A percentile compares a stretch with the other conserved stretches of the same genome.
Conservation (phyloP, 2,329 filamentous ascomycete genomes). For the Clarireedia monteithiana region DNA sequence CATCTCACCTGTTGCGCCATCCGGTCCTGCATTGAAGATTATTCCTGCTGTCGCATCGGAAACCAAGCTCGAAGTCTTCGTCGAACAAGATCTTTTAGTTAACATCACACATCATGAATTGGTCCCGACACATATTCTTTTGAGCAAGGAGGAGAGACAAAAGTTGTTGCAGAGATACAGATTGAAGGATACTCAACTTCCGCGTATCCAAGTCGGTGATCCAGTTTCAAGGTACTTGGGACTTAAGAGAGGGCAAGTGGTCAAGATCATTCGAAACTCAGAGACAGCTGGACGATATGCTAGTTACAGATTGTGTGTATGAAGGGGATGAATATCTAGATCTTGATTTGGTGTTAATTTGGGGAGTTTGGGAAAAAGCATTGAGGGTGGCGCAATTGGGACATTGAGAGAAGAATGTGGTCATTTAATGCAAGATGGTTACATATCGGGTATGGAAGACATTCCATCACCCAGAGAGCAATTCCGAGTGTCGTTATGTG, state of each 20-base stretch:
- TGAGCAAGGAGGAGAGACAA: conserved; percentile 83
- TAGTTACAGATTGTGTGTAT: conserved; percentile 74
- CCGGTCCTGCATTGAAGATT: conserved; percentile 79
- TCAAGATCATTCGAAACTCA: conserved; percentile 94
- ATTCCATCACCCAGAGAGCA: too few relatives aligned
- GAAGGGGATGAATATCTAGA: conserved; percentile 11
- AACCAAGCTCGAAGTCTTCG: conserved; percentile 86
- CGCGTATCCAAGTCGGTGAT: conserved; percentile 83
- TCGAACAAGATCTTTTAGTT: conserved; percentile 90
- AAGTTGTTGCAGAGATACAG: conserved; percentile 83
- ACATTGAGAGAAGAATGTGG: neutral
- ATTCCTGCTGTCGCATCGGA: conserved; percentile 68
- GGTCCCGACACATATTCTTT: conserved; percentile 84
- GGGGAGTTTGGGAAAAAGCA: conserved; percentile 17
- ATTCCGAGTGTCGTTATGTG: too few relatives aligned
- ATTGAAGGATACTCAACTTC: conserved; percentile 94
- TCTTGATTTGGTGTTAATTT: conserved; percentile 11
- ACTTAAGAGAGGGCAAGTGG: conserved; percentile 83
- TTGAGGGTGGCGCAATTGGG: conserved; percentile 4
- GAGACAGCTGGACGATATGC: conserved; percentile 96
- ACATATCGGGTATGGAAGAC: too few relatives aligned
- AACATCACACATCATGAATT: conserved; percentile 98
- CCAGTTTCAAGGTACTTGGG: conserved; percentile 90
- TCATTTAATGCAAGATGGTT: neutral
- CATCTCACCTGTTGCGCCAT: conserved; percentile 75